These are phyloP conservation scores for Colletotrichum sidae DNA, from an alignment of 2,329 filamentous ascomycete genomes.

Conservation along the genomic window DNA sequence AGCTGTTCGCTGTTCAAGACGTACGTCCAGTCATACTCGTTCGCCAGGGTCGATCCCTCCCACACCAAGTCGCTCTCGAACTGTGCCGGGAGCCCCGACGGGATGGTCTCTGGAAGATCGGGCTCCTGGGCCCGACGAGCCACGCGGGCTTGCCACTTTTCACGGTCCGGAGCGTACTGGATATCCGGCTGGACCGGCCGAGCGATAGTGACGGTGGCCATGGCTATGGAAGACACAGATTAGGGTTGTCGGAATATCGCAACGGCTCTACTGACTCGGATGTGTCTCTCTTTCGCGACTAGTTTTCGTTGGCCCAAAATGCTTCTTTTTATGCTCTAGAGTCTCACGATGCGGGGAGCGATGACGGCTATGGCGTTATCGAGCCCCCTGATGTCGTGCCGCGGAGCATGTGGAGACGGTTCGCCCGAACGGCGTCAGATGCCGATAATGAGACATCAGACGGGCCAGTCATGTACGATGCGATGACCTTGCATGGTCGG, in stretches of 20 bases:
- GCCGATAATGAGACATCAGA: conserved; percentile 6
- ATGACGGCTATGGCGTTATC: conserved; percentile 27
- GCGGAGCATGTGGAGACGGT: conserved; percentile 20
- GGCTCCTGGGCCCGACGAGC: conserved; percentile 56
- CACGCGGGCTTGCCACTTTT: conserved; percentile 64
- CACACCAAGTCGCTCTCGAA: conserved; percentile 66
- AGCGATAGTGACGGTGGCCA: conserved; percentile 20
- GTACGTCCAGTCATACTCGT: conserved; percentile 66
- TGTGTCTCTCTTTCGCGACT: not conserved
- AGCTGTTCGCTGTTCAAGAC: conserved; percentile 58
- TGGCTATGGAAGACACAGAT: not conserved
- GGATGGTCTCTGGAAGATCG: conserved; percentile 53
- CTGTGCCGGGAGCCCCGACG: conserved; percentile 61
- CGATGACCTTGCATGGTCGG: not conserved
- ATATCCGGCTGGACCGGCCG: conserved; percentile 68
- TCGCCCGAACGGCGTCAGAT: not conserved
- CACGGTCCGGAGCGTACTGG: conserved; percentile 63
- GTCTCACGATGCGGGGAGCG: not conserved
- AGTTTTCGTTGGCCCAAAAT: not conserved
- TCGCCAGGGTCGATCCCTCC: conserved; percentile 62
- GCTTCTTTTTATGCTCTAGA: not conserved
- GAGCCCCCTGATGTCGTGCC: conserved; percentile 25
- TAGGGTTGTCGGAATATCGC: not conserved
- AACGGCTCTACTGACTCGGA: not conserved
- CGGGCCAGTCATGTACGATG: conserved; percentile 7